Base-by-base conservation (phyloP, 1,139 yeast genomes). In the Candida sp. region DNA sequence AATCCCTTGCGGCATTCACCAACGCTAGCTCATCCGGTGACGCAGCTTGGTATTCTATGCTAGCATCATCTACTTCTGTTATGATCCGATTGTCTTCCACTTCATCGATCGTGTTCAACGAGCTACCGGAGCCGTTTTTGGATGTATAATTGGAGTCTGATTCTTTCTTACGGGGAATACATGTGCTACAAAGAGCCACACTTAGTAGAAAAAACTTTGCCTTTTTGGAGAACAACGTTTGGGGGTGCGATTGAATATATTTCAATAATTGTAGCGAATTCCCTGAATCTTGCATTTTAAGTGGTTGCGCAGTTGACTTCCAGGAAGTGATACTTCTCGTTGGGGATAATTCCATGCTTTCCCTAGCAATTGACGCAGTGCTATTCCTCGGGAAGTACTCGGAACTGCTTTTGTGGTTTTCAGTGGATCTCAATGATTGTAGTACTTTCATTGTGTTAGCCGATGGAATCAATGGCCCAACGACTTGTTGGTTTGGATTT, bases 11-110 rank as follows among this genome's bases (percentile, higher is more conserved):
- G 1, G 98, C 99, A 45, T 86, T 82, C 2, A 93, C 93, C 35
- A 93, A 70, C 0, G 99, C 99, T 43, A 91, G 65, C 60, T 93
- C 99, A 67, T 93, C 99, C 0, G 99, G 99, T 0, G 98, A 91
- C 0, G 98, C 83, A 0, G 98, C 89, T 59, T 90, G 97, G 55
- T 91, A 95, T 39, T 79, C 81, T 21, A 90, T 77, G 36, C 69
- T 68, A 22, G 70, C 78, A 40, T 77, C 84, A 8, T 64, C 70
- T 11, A 39, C 49, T 9, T 46, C 50, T 6, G 52, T 49, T 19
- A 46, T 52, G 3, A 32, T 39, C 12, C 46, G 49, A 3, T 35
- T 41, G 6, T 38, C 37, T 3, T 33, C 30, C 4, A 34, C 49
- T 9, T 56, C 63, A 50, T 35, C 57, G n/a, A 37, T 37, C 8